Base-by-base conservation (phyloP, 2,329 filamentous ascomycete species). In the Pseudocercospora vitis region DNA sequence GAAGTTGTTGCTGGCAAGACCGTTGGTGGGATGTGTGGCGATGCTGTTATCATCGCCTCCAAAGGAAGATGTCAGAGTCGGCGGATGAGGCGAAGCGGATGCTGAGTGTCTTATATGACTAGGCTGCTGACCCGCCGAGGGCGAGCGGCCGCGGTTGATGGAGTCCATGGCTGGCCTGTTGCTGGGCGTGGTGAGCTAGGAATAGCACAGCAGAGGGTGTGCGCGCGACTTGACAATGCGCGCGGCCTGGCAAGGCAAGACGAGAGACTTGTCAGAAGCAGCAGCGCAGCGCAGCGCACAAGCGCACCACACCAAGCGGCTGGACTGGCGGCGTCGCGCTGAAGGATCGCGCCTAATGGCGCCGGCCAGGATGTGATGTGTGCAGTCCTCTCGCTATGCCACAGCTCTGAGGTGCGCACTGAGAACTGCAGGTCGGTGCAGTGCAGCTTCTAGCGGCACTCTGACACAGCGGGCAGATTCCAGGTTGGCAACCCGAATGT, bases 11-110 rank as follows among this genome's bases (percentile, higher is more conserved):
- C 23, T 49, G 31, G 37, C 35, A 40, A 24, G 37, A 51, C 47
- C 12, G 54, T 40, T 33, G 48, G 67, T 52, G 68, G 68, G 59
- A 37, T 26, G 19, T 46, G 52, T 32, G 18, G 58, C 29, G 48
- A 48, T 53, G 48, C 48, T 55, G 18, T 12, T 16, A 31, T 57
- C 52, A 42, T 49, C 33, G 47, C 35, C 53, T 35, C 46, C 35
- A 49, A 53, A 63, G 56, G 64, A 57, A 50, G 57, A 33, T 40
- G 56, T 51, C 21, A 60, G 52, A 48, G 59, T 57, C 26, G 57
- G 60, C 51, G 61, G 58, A 44, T 65, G 63, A 49, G 63, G 65
- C 58, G 64, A 65, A 48, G 65, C 59, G 52, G 66, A 65, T 48
- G 62, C 50, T 18, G 60, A 57, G 58, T 62, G 62, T 49, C 61